phyloP scores from a whole-genome alignment of 345 rosid species.

The Eucalyptus cloeziana region DNA sequence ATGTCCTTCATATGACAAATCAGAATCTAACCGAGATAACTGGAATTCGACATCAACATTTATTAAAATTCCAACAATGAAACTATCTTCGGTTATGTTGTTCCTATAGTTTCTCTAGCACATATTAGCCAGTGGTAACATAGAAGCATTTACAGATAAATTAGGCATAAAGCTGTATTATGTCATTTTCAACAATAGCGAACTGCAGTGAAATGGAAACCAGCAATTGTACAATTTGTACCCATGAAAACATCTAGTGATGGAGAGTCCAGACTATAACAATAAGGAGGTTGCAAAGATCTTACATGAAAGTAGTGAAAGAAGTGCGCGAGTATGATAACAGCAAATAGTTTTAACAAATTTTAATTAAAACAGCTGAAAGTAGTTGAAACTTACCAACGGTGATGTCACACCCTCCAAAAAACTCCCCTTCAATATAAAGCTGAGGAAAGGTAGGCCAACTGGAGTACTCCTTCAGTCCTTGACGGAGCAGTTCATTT shows the following conservation, averaged over 20 bases:
- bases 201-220: background rate
- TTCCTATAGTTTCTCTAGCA: background rate
- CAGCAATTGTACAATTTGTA: background rate
- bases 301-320: background rate
- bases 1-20: background rate
- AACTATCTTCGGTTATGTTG: background rate
- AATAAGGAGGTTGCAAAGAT: background rate
- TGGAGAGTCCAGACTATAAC: background rate
- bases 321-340: background rate
- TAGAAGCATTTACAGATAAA: background rate
- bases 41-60: background rate
- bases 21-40: background rate
- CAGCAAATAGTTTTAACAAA: background rate
- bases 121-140: background rate
- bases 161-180: background rate
- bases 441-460: constrained; percentile 99
- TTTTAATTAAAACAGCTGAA: background rate
- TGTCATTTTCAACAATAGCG: background rate
- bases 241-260: background rate
- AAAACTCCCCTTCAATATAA: constrained; percentile 83
- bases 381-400: constrained; percentile 30
- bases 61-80: background rate
- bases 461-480: constrained; percentile 79
- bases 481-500: constrained; percentile 81
- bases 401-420: constrained; percentile 91